Base-by-base conservation (phyloP, 2,329 filamentous ascomycete genomes). In the Ophiobolus disseminans region DNA sequence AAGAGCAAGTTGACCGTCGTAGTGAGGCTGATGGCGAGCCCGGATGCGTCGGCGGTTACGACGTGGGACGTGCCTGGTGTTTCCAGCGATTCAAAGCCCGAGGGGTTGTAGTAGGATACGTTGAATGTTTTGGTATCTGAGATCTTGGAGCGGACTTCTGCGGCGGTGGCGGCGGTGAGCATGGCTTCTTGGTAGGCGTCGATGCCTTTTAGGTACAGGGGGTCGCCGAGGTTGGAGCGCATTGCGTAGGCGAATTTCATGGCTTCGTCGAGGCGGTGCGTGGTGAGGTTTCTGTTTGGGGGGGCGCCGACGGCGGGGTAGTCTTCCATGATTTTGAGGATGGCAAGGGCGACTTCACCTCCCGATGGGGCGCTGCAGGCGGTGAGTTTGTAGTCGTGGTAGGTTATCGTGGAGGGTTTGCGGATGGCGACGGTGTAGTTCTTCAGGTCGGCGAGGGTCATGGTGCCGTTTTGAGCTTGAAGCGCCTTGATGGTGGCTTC, bases 1-100 rank as follows among this genome's bases (percentile, higher is more conserved):
- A 96, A 97, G 3, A 94, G 80, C 4, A 94, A 79, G 72, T 97
- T 97, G 47, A 97, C 79, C 0, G 93, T 97, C 1, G 91, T 94
- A 0, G 92, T 97, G 10, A 91, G 80, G 1, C 89, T 88, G 26
- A 95, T 82, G 2, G 91, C 86, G 70, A 96, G 79, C 5, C 92
- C 92, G 0, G 82, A 80, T 6, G 74, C 72, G 70, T 97, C 93
- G 0, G 87, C 85, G 0, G 89, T 79, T 0, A 89, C 85, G 7
- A 92, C 75, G 59, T 91, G 89, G 14, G 84, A 87, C 0, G 89
- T 93, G 1, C 89, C 89, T 39, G 87, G 86, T 57, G 86, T 88
- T 3, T 88, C 82, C 13, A 89, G 78, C 4, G 82, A 81, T 65
- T 88, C 88, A 10, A 89, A 74, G 0, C 81, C 81, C 1, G 78